These are phyloP conservation scores for Sphaerobolus stellatus DNA, from an alignment of 1,284 basidiomycete species.

Conservation along the genomic window DNA sequence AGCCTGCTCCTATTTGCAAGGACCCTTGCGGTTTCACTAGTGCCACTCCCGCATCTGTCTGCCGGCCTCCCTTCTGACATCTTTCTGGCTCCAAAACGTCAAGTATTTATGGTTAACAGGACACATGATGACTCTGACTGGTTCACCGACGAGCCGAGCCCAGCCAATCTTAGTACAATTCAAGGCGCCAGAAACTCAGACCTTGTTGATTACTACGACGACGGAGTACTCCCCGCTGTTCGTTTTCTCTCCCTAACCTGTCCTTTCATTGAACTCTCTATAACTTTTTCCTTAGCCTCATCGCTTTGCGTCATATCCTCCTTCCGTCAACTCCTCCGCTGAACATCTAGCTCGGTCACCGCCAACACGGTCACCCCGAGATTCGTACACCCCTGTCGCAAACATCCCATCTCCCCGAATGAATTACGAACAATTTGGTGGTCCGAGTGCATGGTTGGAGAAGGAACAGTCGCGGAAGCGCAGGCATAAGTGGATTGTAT, in stretches of 20 bases:
- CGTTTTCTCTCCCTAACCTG: not conserved
- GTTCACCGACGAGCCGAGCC: not conserved
- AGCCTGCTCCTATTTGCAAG: too few species aligned
- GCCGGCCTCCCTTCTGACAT: too few species aligned
- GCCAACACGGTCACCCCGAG: not conserved
- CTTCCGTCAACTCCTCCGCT: constrained; percentile 18
- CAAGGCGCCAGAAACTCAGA: constrained; percentile 17
- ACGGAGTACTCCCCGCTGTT: constrained; percentile 12
- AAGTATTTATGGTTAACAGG: too few species aligned
- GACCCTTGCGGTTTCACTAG: too few species aligned
- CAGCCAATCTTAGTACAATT: not conserved
- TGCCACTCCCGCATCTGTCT: too few species aligned
- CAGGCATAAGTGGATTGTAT: constrained; percentile 38
- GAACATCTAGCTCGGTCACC: constrained; percentile 4
- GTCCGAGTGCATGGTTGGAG: constrained; percentile 38
- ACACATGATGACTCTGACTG: not conserved
- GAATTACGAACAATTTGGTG: constrained; percentile 26
- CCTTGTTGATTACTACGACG: constrained; percentile 20
- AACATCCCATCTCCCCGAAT: constrained; percentile 20
- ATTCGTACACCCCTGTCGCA: constrained; percentile 23
- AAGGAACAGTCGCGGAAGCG: constrained; percentile 33
- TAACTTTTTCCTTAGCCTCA: constrained; percentile 2
- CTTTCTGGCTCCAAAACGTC: too few species aligned
- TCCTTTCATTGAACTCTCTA: not conserved
- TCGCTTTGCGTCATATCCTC: constrained; percentile 4